Base-by-base conservation (phyloP, 257 asterid species). In the Solanum ahanhuiri region DNA sequence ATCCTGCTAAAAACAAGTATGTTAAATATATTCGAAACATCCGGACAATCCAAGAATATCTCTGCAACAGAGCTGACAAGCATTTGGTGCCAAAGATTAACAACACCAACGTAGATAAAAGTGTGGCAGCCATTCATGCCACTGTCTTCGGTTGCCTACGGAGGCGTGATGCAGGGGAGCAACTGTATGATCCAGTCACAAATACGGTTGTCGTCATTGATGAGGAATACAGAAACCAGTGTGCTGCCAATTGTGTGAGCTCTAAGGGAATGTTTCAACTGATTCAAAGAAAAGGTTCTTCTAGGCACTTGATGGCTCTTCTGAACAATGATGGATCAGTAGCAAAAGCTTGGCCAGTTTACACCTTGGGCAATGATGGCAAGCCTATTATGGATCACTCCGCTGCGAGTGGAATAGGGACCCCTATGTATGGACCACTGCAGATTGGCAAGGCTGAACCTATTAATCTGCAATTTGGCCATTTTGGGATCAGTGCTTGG, bases 271-370 rank as follows among this genome's bases (percentile, higher is more conserved):
- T 97, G 99, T 93, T 97, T 89, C 99, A 97, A 91, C 86, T 97
- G 91, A 95, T 97, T 88, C 98, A 97, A 89, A 91, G 99, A 90
- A 92, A 95, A 90, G 99, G 97, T 86, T 97, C 99, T 51, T 89
- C 89, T 23, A 89, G 99, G 92, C 98, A 94, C 88, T 66, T 97
- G 93, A 97, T 97, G 99, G 99, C 99, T 83, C 98, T 97, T 86
- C 63, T 97, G 88, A 97, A 95, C 84, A 85, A 91, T 72, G 99
- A 97, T 88, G 99, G 99, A 66, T 94, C 98, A 69, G 99, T 97
- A 90, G 99, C 98, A 1, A 97, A 93, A 93, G 99, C 99, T 15
- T 97, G 99, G 99, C 99, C 99, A 73, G 93, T 97, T 83, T 93
- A 96, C 87, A 88, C 90, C 2, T 39, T 91, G 25, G 94, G 89